Evolutionary conservation across 495 filamentous ascomycete genomes (phyloP), one percentile per base, ranked within the genome.

Genomic region (Aspergillus panamensis): DNA sequence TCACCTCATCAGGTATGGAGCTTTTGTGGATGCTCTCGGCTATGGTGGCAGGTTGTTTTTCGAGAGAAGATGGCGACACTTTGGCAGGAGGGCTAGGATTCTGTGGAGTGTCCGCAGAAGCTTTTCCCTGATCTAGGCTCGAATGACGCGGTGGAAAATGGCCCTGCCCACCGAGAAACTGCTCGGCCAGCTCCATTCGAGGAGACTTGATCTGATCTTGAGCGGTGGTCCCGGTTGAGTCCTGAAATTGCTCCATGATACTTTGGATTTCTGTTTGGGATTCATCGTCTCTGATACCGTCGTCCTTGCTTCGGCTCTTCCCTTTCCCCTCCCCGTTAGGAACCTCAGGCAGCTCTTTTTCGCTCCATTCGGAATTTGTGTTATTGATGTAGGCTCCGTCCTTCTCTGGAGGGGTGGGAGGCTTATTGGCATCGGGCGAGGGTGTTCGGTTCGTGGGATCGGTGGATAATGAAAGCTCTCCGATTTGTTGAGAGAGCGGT

Each of bases 201-300:
- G 92, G 89, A 48, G 90, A 90, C 86, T 91, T 89, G 59, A 92
- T 88, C 69, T 91, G 88, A 9, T 90, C 82, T 53, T 84, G 80
- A 30, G 78, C 84, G 10, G 80, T 84, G 10, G 83, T 87, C 49
- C 83, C 82, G 2, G 82, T 81, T 17, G 82, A 82, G 62, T 87
- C 84, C 62, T 84, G 84, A 53, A 91, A 91, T 64, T 85, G 81
- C 42, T 92, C 92, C 87, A 98, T 96, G 60, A 98, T 97, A 65
- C 81, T 96, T 71, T 97, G 90, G 49, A 98, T 97, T 68, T 97
- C 94, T 1, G 87, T 85, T 52, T 85, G 85, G 4, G 90, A 91
- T 29, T 81, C 83, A n/a, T 81, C 82, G 50, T 87, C 84, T 32
- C 78, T 78, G 51, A 83, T 77, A 58, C 82, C 80, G 58, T 81